Evolutionary conservation across 768 basidiomycete genomes (phyloP).

Genomic region (Termitomyces sp.): DNA sequence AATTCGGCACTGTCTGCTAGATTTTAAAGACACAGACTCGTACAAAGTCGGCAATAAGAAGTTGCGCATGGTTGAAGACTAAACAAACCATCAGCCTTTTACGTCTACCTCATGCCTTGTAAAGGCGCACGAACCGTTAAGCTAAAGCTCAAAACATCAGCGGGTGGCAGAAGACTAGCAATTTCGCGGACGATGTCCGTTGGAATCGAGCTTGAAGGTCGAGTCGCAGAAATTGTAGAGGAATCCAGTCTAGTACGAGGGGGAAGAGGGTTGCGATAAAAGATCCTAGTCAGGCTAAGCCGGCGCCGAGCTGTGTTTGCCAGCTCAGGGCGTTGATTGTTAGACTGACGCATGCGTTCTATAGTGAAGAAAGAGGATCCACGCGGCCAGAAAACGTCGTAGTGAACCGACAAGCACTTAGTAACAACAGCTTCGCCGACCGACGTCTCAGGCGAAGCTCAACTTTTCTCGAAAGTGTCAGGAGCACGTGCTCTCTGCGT

Average conservation of each 20-base stretch:
- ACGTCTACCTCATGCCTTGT: background rate
- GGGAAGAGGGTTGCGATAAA: constrained; percentile 26
- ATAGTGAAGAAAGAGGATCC: background rate
- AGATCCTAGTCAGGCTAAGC: constrained; percentile 27
- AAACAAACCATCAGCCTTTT: background rate
- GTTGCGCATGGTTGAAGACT: constrained; percentile 26
- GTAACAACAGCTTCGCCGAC: background rate
- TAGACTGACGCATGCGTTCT: background rate
- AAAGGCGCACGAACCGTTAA: constrained; percentile 27
- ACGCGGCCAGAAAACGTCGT: too few species aligned
- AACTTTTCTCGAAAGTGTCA: too few species aligned
- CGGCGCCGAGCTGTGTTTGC: constrained; percentile 15
- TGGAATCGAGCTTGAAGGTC: constrained; percentile 26
- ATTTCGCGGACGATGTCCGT: constrained; percentile 35
- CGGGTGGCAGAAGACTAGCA: constrained; percentile 26
- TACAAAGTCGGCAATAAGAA: constrained; percentile 37
- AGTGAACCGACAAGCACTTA: background rate
- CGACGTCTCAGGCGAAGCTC: background rate
- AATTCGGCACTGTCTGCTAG: constrained; percentile 31
- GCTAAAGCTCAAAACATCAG: constrained; percentile 37
- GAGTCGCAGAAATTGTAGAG: constrained; percentile 18
- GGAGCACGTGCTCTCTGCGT: background rate
- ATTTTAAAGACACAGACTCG: constrained; percentile 37
- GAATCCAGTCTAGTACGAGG: constrained; percentile 20
- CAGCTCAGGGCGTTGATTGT: constrained; percentile 4